Evolutionary conservation across 1,284 basidiomycete genomes (phyloP).

Genomic region (Pascua sp.): DNA sequence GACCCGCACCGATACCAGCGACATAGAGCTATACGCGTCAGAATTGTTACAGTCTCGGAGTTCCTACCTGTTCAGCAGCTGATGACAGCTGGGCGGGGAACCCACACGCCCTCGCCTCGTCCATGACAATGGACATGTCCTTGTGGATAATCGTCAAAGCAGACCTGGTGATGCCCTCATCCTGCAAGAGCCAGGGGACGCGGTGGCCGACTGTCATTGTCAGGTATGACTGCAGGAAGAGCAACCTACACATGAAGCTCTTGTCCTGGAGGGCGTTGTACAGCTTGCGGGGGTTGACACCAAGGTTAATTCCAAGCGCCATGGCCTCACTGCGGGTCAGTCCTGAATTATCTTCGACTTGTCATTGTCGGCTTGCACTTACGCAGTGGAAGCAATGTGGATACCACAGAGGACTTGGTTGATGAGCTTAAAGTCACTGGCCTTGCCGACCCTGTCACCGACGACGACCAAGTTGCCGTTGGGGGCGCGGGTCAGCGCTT

Average conservation of each 20-base stretch:
- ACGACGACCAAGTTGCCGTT: constrained; percentile 34
- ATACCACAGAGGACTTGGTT: constrained; percentile 42
- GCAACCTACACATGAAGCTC: constrained; percentile 48
- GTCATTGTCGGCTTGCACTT: not conserved
- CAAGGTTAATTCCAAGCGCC: constrained; percentile 41
- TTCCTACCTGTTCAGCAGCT: constrained; percentile 22
- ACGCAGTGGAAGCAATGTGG: constrained; percentile 33
- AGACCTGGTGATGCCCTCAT: constrained; percentile 35
- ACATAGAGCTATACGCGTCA: constrained; percentile 27
- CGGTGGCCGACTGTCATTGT: constrained; percentile 31
- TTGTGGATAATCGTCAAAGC: constrained; percentile 44
- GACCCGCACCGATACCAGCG: constrained; percentile 32
- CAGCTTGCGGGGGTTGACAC: constrained; percentile 38
- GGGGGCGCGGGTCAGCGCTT: constrained; percentile 31
- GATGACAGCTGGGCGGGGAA: constrained; percentile 38
- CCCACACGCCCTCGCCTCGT: constrained; percentile 29
- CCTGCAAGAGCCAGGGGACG: constrained; percentile 35
- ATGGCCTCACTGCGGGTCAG: constrained; percentile 35
- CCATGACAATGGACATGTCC: constrained; percentile 43
- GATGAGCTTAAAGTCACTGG: constrained; percentile 44
- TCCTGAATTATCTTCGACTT: too few species aligned
- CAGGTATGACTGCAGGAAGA: not conserved
- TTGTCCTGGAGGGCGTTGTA: constrained; percentile 37
- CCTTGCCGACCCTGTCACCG: constrained; percentile 28
- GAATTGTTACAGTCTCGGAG: too few species aligned